These are phyloP conservation scores for Orbilia oligospora DNA, from an alignment of 2,329 filamentous ascomycete species.

Conservation along the genomic window DNA sequence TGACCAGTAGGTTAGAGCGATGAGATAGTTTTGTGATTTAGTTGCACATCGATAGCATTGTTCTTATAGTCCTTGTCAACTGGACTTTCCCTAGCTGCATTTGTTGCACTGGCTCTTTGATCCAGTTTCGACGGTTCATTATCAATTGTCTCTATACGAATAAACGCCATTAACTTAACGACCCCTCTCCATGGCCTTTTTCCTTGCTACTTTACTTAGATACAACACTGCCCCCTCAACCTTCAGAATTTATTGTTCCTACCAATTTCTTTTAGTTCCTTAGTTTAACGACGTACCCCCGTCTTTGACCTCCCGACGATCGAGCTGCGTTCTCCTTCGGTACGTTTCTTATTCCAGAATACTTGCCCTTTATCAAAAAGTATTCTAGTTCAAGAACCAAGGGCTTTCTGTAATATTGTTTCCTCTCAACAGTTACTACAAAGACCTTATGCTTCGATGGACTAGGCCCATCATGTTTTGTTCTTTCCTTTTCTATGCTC, in stretches of 20 bases:
- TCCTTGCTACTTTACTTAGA: slow-evolving; percentile 22
- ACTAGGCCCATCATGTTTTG: slow-evolving; percentile 23
- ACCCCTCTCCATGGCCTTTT: slow-evolving; percentile 4
- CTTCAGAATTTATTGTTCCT: slow-evolving; percentile 37
- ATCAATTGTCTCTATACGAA: slow-evolving; percentile 52
- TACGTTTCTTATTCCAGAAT: slow-evolving; percentile 24
- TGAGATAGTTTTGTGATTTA: slow-evolving; percentile 32
- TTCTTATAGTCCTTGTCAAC: slow-evolving; percentile 36
- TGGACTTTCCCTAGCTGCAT: neutral
- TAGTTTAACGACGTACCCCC: slow-evolving; percentile 29
- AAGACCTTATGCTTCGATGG: neutral
- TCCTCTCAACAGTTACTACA: slow-evolving; percentile 7
- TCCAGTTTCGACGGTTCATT: slow-evolving; percentile 11
- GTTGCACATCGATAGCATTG: slow-evolving; percentile 46
- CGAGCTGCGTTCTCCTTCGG: slow-evolving; percentile 16
- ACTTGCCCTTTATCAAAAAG: slow-evolving; percentile 30
- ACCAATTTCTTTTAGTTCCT: slow-evolving; percentile 29
- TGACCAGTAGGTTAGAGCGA: slow-evolving; percentile 14
- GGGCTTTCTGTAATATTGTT: slow-evolving; percentile 33
- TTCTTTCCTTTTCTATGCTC: slow-evolving; percentile 20
- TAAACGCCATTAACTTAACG: slow-evolving; percentile 49
- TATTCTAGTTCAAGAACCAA: slow-evolving; percentile 25
- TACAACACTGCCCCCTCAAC: neutral
- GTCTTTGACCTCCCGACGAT: neutral
- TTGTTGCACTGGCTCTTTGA: slow-evolving; percentile 17